phyloP scores from a whole-genome alignment of 176 grass and related monocot species.

The Secale cereale region DNA sequence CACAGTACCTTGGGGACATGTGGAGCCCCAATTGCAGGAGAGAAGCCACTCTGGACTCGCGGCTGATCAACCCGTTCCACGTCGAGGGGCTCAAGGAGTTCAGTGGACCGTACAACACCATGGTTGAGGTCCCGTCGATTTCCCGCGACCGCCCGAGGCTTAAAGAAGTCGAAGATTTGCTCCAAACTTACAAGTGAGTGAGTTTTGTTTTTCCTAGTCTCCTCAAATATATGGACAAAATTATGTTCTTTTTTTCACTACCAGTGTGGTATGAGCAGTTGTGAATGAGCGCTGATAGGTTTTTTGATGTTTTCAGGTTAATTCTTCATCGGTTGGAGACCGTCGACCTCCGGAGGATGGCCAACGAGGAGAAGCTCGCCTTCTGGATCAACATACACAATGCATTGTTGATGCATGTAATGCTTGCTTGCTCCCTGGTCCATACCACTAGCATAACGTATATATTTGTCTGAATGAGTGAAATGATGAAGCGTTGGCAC shows the following conservation, averaged over 20 bases:
- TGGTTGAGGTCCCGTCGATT: slow-evolving; percentile 93
- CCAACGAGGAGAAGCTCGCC: slow-evolving; percentile 82
- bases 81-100: slow-evolving; percentile 95
- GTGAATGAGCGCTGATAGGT: background rate
- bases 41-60: slow-evolving; percentile 73
- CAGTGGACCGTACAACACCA: slow-evolving; percentile 89
- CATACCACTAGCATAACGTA: background rate
- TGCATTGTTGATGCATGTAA: slow-evolving; percentile 92
- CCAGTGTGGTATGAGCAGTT: background rate
- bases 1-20: slow-evolving; percentile 69
- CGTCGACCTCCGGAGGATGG: slow-evolving; percentile 75
- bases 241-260: background rate
- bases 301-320: slow-evolving; percentile 42
- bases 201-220: too few species aligned
- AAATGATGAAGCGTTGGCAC: slow-evolving; percentile 16
- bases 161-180: slow-evolving; percentile 66
- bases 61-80: slow-evolving; percentile 92
- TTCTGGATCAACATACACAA: slow-evolving; percentile 99
- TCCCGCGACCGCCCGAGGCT: slow-evolving; percentile 55
- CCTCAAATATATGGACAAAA: background rate
- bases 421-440: background rate
- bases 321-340: slow-evolving; percentile 63
- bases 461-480: slow-evolving; percentile 16
- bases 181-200: slow-evolving; percentile 87
- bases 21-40: slow-evolving; percentile 75